These are phyloP conservation scores for Talaromyces thailandensis DNA, from an alignment of 495 filamentous ascomycete genomes.

Conservation along the genomic window DNA sequence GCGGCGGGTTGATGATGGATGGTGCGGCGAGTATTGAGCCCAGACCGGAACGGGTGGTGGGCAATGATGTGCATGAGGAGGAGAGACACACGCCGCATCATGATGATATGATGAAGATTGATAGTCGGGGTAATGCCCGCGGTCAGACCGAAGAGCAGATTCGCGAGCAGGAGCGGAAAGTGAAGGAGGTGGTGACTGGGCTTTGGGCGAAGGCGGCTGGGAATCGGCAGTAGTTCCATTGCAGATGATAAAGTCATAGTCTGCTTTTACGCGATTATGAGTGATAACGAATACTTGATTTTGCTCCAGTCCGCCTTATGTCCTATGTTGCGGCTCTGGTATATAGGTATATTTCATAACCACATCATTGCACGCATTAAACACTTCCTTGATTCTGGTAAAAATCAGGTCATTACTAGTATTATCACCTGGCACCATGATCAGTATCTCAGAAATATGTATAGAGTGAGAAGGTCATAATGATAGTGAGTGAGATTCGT, in stretches of 20 bases:
- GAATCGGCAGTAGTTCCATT: neutral
- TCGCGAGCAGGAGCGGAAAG: conserved; percentile 48
- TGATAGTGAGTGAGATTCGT: neutral
- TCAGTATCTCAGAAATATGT: neutral
- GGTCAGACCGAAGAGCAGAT: conserved; percentile 62
- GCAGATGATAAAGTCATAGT: neutral
- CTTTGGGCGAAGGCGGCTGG: conserved; percentile 36
- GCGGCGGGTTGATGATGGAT: conserved; percentile 75
- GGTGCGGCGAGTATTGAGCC: conserved; percentile 58
- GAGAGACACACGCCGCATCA: conserved; percentile 21
- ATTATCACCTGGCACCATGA: neutral
- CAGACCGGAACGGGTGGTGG: conserved; percentile 42
- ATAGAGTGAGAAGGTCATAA: neutral
- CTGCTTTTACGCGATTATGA: neutral
- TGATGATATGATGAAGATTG: conserved; percentile 39
- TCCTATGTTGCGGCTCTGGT: neutral
- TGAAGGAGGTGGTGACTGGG: conserved; percentile 51
- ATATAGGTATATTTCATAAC: neutral
- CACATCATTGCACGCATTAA: neutral
- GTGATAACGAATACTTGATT: neutral
- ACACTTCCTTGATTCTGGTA: neutral
- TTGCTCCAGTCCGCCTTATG: neutral
- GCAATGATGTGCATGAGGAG: conserved; percentile 28
- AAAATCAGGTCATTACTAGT: neutral
- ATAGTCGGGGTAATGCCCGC: conserved; percentile 47